Conservation (phyloP, 2,329 filamentous ascomycete species). For the Ophiocordyceps sinensis region DNA sequence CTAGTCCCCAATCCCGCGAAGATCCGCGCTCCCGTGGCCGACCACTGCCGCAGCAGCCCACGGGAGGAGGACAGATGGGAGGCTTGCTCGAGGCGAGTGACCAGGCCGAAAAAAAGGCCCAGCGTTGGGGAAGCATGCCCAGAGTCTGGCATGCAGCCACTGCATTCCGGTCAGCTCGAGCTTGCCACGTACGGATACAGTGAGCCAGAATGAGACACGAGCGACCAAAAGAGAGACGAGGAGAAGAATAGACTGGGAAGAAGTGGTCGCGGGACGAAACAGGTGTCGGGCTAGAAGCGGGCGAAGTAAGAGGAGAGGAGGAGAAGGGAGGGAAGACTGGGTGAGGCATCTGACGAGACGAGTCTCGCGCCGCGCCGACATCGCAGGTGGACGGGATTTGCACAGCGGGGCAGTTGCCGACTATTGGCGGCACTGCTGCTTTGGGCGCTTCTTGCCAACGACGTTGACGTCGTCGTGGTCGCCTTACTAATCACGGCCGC, state of each 20-base stretch:
- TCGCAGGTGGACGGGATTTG: too few species aligned
- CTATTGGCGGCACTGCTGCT: too few species aligned
- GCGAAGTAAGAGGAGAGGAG: not conserved
- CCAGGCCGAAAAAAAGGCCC: not conserved
- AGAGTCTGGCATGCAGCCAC: constrained; percentile 5
- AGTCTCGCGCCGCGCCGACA: too few species aligned
- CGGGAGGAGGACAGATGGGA: not conserved
- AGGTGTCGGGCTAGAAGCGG: not conserved
- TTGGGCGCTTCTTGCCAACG: too few species aligned
- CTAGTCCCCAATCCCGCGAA: not conserved
- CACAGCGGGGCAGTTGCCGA: too few species aligned
- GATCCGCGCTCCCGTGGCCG: not conserved
- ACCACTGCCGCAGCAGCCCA: not conserved
- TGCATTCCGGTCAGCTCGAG: constrained; percentile 5
- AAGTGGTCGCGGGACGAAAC: not conserved
- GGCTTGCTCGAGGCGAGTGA: not conserved
- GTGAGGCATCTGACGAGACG: too few species aligned
- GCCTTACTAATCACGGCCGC: too few species aligned
- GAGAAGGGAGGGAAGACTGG: not conserved
- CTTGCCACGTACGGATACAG: not conserved
- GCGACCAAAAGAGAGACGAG: not conserved
- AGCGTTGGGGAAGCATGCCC: constrained; percentile 1
- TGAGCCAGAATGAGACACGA: constrained; percentile 5
- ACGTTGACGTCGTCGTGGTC: too few species aligned
- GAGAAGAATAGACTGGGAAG: not conserved